Evolutionary conservation across 2,329 filamentous ascomycete species (phyloP), one percentile per base, ranked within the genome.

Genomic region (Botrytis deweyae): DNA sequence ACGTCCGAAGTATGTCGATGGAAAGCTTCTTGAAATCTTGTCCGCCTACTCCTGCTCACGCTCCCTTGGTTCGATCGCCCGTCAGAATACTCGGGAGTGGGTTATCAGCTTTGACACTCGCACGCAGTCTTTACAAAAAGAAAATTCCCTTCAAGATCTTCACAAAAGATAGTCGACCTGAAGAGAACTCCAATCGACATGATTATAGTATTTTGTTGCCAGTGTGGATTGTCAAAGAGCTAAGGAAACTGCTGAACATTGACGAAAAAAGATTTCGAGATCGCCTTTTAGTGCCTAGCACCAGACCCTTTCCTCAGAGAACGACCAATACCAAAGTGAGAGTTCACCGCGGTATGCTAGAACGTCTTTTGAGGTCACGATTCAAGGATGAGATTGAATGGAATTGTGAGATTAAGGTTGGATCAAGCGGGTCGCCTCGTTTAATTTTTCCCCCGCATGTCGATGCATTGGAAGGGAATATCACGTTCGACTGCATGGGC

Each of bases 11-110:
- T 4, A 68, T 55, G 46, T 25, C 46, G 52, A 12, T 10, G 12
- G 8, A 40, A 2, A 7, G 33, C 46, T 40, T 36, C 33, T 67
- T 68, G 46, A 29, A 42, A 42, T n/a, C 36, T 14, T n/a, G 14
- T 9, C 40, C 49, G 14, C 36, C 65, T 29, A 58, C 25, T 38
- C 49, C 46, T 58, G 25, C 22, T 42, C 6, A 20, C n/a, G 9
- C 20, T 40, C 36, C 36, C 18, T 10, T 12, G 36, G 25, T 58
- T 58, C 52, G 52, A 58, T 58, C 36, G 40, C 65, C 49, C 29
- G 20, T 68, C 33, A 68, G 16, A 33, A 68, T 68, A 68, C 65
- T 68, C 36, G 65, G 65, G 52, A 68, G 65, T 16, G 65, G 65
- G 1, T 49, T 68, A 6, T 68, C 65, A 33, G 65, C 65, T n/a